phyloP scores from a whole-genome alignment of 495 filamentous ascomycete genomes.

The Venustampulla echinocandica region DNA sequence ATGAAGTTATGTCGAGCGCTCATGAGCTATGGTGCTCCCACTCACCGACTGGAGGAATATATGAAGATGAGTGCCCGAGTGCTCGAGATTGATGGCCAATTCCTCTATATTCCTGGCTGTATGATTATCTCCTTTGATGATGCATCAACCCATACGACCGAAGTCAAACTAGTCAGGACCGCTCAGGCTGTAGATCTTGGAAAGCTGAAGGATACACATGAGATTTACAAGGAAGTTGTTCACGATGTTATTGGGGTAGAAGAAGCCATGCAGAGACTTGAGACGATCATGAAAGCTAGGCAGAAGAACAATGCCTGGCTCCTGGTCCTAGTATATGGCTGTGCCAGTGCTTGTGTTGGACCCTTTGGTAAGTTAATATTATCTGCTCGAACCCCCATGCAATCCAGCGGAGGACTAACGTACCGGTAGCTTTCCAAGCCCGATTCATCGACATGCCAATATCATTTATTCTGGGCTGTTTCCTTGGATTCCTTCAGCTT shows the following conservation, averaged over 20 bases:
- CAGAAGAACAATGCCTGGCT: slow-evolving; percentile 61
- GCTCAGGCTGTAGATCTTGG: slow-evolving; percentile 76
- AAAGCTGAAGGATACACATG: slow-evolving; percentile 73
- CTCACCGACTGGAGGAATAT: slow-evolving; percentile 69
- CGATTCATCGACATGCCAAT: slow-evolving; percentile 83
- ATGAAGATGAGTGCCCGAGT: slow-evolving; percentile 86
- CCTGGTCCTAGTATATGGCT: slow-evolving; percentile 73
- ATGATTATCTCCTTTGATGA: slow-evolving; percentile 98
- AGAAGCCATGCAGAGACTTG: slow-evolving; percentile 64
- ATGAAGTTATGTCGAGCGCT: slow-evolving; percentile 76
- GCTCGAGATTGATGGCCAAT: slow-evolving; percentile 84
- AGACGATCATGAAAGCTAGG: slow-evolving; percentile 53
- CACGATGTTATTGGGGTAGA: slow-evolving; percentile 82
- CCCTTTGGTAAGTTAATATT: too few relatives aligned
- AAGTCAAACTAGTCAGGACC: slow-evolving; percentile 78
- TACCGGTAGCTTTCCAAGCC: slow-evolving; percentile 84
- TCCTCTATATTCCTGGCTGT: slow-evolving; percentile 84
- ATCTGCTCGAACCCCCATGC: too few relatives aligned
- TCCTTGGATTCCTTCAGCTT: slow-evolving; percentile 76
- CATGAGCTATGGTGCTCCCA: slow-evolving; percentile 78
- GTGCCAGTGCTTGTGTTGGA: slow-evolving; percentile 69
- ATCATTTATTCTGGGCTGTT: slow-evolving; percentile 73
- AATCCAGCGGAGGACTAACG: too few relatives aligned
- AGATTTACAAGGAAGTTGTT: slow-evolving; percentile 88
- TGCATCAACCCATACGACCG: slow-evolving; percentile 77